phyloP scores from a whole-genome alignment of 371 early-diverging fungal species.

The Rhizopus stolonifer region DNA sequence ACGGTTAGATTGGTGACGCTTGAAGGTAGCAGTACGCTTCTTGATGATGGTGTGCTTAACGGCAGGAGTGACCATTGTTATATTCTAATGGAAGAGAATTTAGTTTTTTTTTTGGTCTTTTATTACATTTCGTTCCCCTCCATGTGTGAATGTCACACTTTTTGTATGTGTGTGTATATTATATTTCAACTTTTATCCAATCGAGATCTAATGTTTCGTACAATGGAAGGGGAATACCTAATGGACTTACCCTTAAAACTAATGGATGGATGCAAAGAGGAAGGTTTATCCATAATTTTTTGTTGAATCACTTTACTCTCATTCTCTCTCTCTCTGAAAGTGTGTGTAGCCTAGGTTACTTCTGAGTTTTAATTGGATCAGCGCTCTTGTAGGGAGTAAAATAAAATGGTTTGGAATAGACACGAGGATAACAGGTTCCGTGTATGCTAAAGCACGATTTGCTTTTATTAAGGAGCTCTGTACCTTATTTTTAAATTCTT shows the following conservation, averaged over 20 bases:
- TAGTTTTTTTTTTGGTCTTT: background rate
- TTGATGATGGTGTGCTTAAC: slow-evolving; percentile 94
- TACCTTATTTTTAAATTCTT: too few relatives aligned
- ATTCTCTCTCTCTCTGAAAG: background rate
- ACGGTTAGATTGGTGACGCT: slow-evolving; percentile 99
- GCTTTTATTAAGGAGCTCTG: too few relatives aligned
- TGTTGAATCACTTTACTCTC: background rate
- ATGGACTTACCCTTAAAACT: slow-evolving; percentile 27
- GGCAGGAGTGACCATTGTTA: slow-evolving; percentile 87
- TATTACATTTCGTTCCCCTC: background rate
- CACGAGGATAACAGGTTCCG: too few relatives aligned
- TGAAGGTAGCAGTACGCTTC: slow-evolving; percentile 98
- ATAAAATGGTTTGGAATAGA: too few relatives aligned
- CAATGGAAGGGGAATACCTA: background rate
- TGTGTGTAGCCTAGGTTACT: background rate
- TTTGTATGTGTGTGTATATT: background rate
- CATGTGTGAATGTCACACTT: background rate
- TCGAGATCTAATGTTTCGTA: background rate
- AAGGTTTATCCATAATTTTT: slow-evolving; percentile 15
- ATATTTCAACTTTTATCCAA: background rate
- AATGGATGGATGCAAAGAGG: slow-evolving; percentile 42
- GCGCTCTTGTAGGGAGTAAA: too few relatives aligned
- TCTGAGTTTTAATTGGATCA: slow-evolving; percentile 1
- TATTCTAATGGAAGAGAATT: slow-evolving; percentile 5
- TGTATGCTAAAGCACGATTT: too few relatives aligned